Percentiles rank a stretch among this genome's conserved stretches.
Conservation (phyloP, 2,329 filamentous ascomycete genomes). For the Pseudogymnoascus sp. region DNA sequence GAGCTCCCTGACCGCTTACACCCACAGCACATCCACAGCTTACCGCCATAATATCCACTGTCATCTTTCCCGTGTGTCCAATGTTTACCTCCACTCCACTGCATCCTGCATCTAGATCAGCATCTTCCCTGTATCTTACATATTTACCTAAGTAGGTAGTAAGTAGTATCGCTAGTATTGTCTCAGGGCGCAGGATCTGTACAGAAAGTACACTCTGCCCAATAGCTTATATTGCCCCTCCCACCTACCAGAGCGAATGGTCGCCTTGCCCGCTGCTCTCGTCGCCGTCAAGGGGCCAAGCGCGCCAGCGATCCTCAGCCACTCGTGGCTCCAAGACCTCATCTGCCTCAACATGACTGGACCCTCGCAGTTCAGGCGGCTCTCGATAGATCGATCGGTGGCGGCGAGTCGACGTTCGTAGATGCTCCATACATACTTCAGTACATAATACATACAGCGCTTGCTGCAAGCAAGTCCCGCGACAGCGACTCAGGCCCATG, state of each 20-base stretch:
- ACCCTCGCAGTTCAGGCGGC: background rate
- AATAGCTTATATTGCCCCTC: background rate
- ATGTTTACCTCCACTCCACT: background rate
- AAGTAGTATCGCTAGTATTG: background rate
- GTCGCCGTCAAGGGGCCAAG: background rate
- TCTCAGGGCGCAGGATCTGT: background rate
- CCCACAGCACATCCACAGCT: background rate
- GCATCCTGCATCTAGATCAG: background rate
- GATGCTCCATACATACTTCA: background rate
- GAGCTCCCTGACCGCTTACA: background rate
- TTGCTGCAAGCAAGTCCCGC: background rate
- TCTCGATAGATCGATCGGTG: constrained; percentile 6
- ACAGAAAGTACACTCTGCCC: background rate
- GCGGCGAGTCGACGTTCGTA: background rate
- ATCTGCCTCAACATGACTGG: background rate
- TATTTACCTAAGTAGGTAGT: background rate
- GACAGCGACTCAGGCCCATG: background rate
- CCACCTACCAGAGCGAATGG: background rate
- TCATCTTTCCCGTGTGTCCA: background rate
- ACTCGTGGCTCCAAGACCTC: background rate
- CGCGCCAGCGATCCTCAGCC: background rate
- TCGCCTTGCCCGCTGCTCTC: background rate
- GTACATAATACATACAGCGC: background rate
- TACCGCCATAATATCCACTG: background rate
- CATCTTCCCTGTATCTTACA: background rate